Evolutionary conservation across 257 asterid genomes (phyloP).

Genomic region (Solanum stenotomum): DNA sequence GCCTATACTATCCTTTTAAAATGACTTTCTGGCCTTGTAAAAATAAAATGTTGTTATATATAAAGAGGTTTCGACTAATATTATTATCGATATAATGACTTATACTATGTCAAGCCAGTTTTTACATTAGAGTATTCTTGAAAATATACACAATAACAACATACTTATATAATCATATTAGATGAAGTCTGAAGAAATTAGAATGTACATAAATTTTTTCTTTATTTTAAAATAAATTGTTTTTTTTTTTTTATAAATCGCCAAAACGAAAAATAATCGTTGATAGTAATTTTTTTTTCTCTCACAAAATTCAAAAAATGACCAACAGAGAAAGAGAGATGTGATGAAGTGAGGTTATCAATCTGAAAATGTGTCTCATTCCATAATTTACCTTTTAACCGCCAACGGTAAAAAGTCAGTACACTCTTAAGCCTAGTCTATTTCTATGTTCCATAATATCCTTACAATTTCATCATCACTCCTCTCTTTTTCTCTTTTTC

Average conservation of each 20-base stretch:
- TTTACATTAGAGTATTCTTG: not conserved
- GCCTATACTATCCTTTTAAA: not conserved
- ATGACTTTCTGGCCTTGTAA: not conserved
- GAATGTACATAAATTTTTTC: too few species aligned
- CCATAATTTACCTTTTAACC: constrained; percentile 6
- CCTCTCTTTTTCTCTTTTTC: too few species aligned
- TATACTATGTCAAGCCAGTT: too few species aligned
- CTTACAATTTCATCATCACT: not conserved
- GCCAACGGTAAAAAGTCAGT: not conserved
- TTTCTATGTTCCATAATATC: not conserved
- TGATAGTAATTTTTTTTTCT: not conserved
- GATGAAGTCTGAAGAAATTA: not conserved
- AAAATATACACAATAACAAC: not conserved
- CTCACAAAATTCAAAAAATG: not conserved
- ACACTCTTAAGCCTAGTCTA: constrained; percentile 1
- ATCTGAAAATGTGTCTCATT: constrained; percentile 8
- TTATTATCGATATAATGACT: too few species aligned
- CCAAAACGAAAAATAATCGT: too few species aligned
- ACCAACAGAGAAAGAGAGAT: not conserved
- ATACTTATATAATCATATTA: too few species aligned
- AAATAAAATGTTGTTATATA: not conserved
- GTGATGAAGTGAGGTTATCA: not conserved
- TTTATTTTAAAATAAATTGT: too few species aligned
- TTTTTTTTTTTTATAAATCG: too few species aligned
- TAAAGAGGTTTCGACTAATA: too few species aligned